These are phyloP conservation scores for Nitzschia sp. DNA, from an alignment of 108 stramenopile genomes.

Conservation along the genomic window DNA sequence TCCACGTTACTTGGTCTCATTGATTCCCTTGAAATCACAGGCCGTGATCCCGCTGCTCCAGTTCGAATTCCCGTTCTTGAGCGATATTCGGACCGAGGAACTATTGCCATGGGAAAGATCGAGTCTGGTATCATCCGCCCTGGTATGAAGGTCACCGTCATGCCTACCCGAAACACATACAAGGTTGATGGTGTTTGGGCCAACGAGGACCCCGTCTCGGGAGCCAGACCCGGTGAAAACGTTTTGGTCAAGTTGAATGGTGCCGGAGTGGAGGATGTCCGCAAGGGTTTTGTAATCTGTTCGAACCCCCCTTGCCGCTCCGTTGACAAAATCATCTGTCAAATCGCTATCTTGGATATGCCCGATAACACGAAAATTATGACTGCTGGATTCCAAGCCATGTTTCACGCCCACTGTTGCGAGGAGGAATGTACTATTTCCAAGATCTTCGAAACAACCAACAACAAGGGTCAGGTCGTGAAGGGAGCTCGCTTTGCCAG, in stretches of 20 bases:
- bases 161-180: slow-evolving; percentile 89
- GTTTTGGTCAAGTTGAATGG: slow-evolving; percentile 90
- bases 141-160: slow-evolving; percentile 89
- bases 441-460: slow-evolving; percentile 90
- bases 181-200: slow-evolving; percentile 95
- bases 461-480: slow-evolving; percentile 68
- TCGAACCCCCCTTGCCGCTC: slow-evolving; percentile 76
- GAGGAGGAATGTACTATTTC: slow-evolving; percentile 90
- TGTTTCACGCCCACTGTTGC: slow-evolving; percentile 95
- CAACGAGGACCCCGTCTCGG: slow-evolving; percentile 86
- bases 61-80: slow-evolving; percentile 95
- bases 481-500: slow-evolving; percentile 85
- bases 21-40: slow-evolving; percentile 82
- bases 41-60: slow-evolving; percentile 79
- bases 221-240: slow-evolving; percentile 98
- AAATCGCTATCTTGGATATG: slow-evolving; percentile 88
- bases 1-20: slow-evolving; percentile 86
- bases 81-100: slow-evolving; percentile 96
- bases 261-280: slow-evolving; percentile 87
- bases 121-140: slow-evolving; percentile 89
- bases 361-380: slow-evolving; percentile 96
- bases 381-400: slow-evolving; percentile 93
- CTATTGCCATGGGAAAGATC: slow-evolving; percentile 98
- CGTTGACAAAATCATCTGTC: slow-evolving; percentile 83
- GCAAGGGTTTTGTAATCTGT: slow-evolving; percentile 97